Base-by-base conservation (phyloP, 805 yeast species). In the Sugiyamaella marilandica region DNA sequence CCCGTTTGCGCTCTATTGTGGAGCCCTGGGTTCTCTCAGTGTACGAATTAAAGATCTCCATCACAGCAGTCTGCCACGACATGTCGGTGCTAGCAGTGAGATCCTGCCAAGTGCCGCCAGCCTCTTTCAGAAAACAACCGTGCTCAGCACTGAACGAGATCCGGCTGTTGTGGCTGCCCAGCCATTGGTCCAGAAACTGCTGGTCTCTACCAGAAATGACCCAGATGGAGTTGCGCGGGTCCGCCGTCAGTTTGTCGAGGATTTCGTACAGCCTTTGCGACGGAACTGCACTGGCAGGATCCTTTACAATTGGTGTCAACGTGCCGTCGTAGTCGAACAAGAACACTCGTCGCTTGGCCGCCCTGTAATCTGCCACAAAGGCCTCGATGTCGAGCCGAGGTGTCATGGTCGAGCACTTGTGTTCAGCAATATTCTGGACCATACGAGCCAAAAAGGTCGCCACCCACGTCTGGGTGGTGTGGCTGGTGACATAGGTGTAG, bases 201-300 rank as follows among this genome's bases (percentile, higher is more conserved):
- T 87, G 96, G 68, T 94, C 99, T 61, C 99, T 81, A 1, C 99
- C 99, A 39, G 95, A 85, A 55, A 94, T 92, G 58, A 94, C 81
- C 99, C 99, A 94, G 41, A 94, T 83, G 65, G 83, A 84, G 70
- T 94, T 94, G 55, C 75, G 75, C 5, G 92, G 89, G 66, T 92
- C 98, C 11, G 75, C 74, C 1, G 85, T 75, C 50, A 94, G 74
- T 31, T 74, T 72, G 26, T 78, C 74, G 54, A 94, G 69, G 10
- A 85, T 80, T 8, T 74, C 69, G 50, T 80, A 75, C 44, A 94
- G 74, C 59, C 85, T 77, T 2, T 84, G 82, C 0, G 96, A 83
- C 2, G 99, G 99, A 41, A 94, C 86, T 0, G 99, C 99, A 0
- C 98, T 97, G n/a, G 92, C 89, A 1, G 99, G 99, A 62, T 94